phyloP scores from a whole-genome alignment of 2,329 filamentous ascomycete genomes.

The Cercospora zeae-maydis region DNA sequence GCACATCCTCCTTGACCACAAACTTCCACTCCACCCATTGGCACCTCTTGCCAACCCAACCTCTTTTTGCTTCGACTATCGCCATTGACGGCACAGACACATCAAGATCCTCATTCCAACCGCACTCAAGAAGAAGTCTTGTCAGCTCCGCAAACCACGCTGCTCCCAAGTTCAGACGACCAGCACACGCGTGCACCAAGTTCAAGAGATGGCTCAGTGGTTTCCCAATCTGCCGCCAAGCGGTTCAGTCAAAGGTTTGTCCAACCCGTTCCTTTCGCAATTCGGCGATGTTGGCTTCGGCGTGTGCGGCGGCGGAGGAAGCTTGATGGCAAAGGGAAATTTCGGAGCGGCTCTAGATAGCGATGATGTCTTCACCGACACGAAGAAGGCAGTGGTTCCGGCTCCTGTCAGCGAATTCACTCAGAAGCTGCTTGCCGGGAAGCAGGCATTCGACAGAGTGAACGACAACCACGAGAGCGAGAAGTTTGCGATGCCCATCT shows the following conservation, averaged over 20 bases:
- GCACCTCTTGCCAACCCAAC: slow-evolving; percentile 9
- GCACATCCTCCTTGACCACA: slow-evolving; percentile 11
- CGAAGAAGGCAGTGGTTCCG: neutral
- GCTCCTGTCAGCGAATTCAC: neutral
- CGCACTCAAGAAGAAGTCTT: slow-evolving; percentile 14
- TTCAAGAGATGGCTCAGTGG: slow-evolving; percentile 19
- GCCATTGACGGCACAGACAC: neutral
- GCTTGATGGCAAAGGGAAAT: neutral
- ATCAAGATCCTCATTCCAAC: slow-evolving; percentile 5
- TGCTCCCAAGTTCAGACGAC: slow-evolving; percentile 8
- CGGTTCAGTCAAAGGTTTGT: slow-evolving; percentile 11
- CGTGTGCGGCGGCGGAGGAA: neutral
- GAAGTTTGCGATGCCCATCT: neutral
- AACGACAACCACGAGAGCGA: neutral
- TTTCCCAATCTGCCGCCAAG: slow-evolving; percentile 16
- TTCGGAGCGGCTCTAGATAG: no score
- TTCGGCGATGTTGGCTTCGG: neutral
- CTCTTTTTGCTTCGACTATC: neutral
- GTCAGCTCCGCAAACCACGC: slow-evolving; percentile 17
- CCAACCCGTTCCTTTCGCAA: neutral
- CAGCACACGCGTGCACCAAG: slow-evolving; percentile 16
- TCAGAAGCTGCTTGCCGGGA: neutral
- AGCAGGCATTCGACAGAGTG: neutral
- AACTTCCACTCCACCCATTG: slow-evolving; percentile 11
- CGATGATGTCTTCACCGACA: neutral